Conservation (phyloP, 805 yeast species). For the Ogataea angusta region DNA sequence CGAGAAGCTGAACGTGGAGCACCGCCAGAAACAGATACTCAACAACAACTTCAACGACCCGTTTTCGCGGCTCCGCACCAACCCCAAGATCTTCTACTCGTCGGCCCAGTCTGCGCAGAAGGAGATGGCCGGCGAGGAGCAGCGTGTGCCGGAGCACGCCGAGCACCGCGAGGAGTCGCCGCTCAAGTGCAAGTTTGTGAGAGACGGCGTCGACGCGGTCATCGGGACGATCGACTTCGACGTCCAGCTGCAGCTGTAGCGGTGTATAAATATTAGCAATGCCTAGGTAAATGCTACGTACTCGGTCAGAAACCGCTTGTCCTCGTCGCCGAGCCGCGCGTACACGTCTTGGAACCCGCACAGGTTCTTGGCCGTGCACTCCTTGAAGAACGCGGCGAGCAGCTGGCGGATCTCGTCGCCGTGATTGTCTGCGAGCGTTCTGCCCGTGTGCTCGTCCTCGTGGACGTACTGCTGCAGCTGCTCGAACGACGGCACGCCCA, state of each 20-base stretch:
- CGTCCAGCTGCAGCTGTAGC: constrained; percentile 22
- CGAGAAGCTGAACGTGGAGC: constrained; percentile 61
- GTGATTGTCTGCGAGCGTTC: constrained; percentile 33
- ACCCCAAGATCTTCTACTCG: constrained; percentile 75
- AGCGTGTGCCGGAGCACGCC: constrained; percentile 34
- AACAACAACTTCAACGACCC: constrained; percentile 59
- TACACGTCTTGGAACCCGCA: constrained; percentile 54
- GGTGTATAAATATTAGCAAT: constrained; percentile 1
- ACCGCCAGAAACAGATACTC: constrained; percentile 43
- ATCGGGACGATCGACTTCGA: constrained; percentile 30
- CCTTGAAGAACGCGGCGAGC: constrained; percentile 52
- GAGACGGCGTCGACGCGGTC: constrained; percentile 31
- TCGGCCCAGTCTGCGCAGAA: constrained; percentile 48
- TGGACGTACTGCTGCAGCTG: constrained; percentile 57
- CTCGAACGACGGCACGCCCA: constrained; percentile 60
- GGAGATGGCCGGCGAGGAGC: constrained; percentile 47
- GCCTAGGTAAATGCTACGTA: constrained; percentile 26
- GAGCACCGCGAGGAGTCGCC: constrained; percentile 38
- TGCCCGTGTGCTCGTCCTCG: constrained; percentile 20
- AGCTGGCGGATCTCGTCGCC: constrained; percentile 34
- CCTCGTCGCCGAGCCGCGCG: constrained; percentile 45
- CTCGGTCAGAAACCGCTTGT: constrained; percentile 51
- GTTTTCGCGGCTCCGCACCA: constrained; percentile 84
- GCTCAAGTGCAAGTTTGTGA: constrained; percentile 30
- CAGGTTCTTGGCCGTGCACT: constrained; percentile 46